These are phyloP conservation scores for Davidsoniella eucalypti DNA, from an alignment of 2,329 filamentous ascomycete species.

Conservation along the genomic window DNA sequence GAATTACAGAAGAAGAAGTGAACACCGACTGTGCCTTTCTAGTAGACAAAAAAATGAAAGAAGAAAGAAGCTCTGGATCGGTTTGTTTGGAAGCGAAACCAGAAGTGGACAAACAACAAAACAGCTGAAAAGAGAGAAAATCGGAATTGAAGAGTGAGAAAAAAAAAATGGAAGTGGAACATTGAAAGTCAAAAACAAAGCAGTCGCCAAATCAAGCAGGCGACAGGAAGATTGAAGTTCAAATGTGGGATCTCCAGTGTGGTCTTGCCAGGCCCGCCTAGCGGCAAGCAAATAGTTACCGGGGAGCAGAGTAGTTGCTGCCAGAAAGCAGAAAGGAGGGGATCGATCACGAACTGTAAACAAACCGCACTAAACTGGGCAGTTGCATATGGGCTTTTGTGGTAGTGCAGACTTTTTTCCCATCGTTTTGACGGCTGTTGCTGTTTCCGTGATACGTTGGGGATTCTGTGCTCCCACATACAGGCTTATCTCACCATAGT, in stretches of 20 bases:
- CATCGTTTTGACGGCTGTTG: no score
- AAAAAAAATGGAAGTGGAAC: not conserved
- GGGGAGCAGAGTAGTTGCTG: not conserved
- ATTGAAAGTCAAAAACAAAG: not conserved
- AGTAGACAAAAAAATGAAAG: not conserved
- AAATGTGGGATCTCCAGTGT: not conserved
- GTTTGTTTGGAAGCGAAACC: no score
- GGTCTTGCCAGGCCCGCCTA: no score
- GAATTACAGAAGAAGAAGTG: not conserved
- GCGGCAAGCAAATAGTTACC: no score
- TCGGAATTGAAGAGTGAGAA: not conserved
- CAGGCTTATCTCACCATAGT: no score
- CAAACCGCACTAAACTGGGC: not conserved
- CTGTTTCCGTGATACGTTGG: no score
- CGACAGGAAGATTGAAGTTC: not conserved
- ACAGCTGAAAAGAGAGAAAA: not conserved
- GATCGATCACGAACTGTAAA: not conserved
- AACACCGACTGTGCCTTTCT: not conserved
- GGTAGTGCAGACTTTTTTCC: conserved; percentile 2
- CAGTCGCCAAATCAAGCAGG: no score
- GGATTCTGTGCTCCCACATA: no score
- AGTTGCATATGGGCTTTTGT: not conserved
- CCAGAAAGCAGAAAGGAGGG: not conserved
- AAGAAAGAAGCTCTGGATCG: not conserved
- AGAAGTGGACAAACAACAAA: not conserved